Evolutionary conservation across 768 basidiomycete species (phyloP), one percentile per base, ranked within the genome.

Genomic region (Crassisporium funariophilum): DNA sequence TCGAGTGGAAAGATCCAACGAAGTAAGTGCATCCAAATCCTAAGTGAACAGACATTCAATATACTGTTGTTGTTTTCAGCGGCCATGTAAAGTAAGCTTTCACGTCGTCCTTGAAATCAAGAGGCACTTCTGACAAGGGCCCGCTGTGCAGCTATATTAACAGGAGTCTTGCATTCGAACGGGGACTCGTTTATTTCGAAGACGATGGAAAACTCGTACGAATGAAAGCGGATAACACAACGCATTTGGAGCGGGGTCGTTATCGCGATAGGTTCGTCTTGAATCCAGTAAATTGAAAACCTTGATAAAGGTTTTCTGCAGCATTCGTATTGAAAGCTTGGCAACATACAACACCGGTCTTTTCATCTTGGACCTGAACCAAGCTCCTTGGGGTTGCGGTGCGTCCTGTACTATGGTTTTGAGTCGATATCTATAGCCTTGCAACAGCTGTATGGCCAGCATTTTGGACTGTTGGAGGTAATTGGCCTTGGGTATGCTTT

Each of bases 301-400:
- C 31, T 17, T 9, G 13, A n/a, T 5, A n/a, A 34, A 19, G 31
- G 49, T 5, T 39, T 44, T n/a, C 35, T 34, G 5, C 3, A 88
- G 92, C 54, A 85, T 95, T 47, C 84, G 92, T 35, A 83, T 95
- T 63, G 82, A 81, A 36, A 86, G 83, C 53, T 59, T 75, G 29
- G 71, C 74, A 5, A 60, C 69, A 36, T 90, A 88, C 60, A 86
- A 81, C 49, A 81, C 84, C 8, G 92, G 92, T 22, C 71, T 95
- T 16, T 91, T 94, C 60, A 78, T 95, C 49, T 73, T 95, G 19
- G 92, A 95, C 61, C 74, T 91, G 23, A 82, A 85, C 47, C 82
- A 78, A 64, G 91, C 91, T 36, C 92, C 92, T 0, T 91, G 86
- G 81, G 93, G 92, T 44, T 95, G 92, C 67, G 90, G 91, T 82